A percentile compares a stretch with the other conserved stretches of the same genome.
These are phyloP conservation scores for Cucurbitaria berberidis DNA, from an alignment of 2,329 filamentous ascomycete genomes.

Conservation along the genomic window DNA sequence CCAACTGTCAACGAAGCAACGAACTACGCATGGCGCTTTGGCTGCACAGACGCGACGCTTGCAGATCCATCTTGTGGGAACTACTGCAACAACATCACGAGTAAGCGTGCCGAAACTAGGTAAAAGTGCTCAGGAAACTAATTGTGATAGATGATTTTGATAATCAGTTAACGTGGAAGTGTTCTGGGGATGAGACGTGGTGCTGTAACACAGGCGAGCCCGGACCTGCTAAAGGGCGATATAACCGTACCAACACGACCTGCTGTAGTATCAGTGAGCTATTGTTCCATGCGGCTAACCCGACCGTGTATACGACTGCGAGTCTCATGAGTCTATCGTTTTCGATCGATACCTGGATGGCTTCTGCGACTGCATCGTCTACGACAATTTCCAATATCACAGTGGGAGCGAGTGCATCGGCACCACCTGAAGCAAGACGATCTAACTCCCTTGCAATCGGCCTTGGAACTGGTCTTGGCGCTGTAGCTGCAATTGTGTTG, in stretches of 20 bases:
- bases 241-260: conserved; percentile 3
- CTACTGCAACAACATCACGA: conserved; percentile 3
- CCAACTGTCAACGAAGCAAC: conserved; percentile 1
- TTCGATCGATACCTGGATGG: background rate
- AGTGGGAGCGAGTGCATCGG: background rate
- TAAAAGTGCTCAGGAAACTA: background rate
- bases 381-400: background rate
- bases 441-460: conserved; percentile 1
- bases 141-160: background rate
- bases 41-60: conserved; percentile 1
- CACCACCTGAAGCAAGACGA: background rate
- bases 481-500: background rate
- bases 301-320: conserved; percentile 1
- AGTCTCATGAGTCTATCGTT: background rate
- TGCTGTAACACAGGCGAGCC: conserved; percentile 5
- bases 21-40: conserved; percentile 5
- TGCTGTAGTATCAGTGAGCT: conserved; percentile 4
- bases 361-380: background rate
- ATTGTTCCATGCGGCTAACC: background rate
- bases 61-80: conserved; percentile 1
- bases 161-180: conserved; percentile 3
- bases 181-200: conserved; percentile 1
- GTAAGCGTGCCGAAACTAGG: background rate
- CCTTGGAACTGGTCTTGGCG: background rate
- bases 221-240: background rate